phyloP scores from a whole-genome alignment of 306 rosid genomes.

The Benincasa hispida region DNA sequence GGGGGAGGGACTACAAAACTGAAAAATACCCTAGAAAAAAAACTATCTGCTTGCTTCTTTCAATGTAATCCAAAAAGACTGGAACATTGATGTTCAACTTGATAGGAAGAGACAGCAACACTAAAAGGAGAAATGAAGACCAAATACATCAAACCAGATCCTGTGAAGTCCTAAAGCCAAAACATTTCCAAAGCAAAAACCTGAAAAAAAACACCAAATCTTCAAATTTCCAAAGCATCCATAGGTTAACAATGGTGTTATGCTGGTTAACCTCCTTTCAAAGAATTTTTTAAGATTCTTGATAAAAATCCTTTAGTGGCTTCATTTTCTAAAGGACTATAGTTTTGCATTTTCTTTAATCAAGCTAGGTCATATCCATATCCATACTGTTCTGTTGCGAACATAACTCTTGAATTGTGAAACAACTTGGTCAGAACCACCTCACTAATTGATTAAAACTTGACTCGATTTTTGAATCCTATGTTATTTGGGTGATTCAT shows the following conservation, averaged over 20 bases:
- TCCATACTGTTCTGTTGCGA: neutral
- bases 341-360: neutral
- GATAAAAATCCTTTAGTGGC: neutral
- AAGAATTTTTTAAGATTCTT: neutral
- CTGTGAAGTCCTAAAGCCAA: no score
- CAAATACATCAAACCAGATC: no score
- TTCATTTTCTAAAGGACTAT: neutral
- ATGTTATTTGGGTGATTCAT: neutral
- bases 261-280: no score
- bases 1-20: neutral
- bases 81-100: neutral
- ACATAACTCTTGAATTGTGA: neutral
- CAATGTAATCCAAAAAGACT: neutral
- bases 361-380: neutral
- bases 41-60: neutral
- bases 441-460: neutral
- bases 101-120: no score
- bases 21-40: neutral
- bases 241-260: no score
- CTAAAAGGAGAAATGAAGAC: no score
- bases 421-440: neutral
- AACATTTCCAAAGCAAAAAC: no score
- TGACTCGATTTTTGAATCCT: neutral
- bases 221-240: no score
- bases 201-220: no score